Conservation (phyloP, 2,329 filamentous ascomycete genomes). For the Thermomyces lanuginosus region DNA sequence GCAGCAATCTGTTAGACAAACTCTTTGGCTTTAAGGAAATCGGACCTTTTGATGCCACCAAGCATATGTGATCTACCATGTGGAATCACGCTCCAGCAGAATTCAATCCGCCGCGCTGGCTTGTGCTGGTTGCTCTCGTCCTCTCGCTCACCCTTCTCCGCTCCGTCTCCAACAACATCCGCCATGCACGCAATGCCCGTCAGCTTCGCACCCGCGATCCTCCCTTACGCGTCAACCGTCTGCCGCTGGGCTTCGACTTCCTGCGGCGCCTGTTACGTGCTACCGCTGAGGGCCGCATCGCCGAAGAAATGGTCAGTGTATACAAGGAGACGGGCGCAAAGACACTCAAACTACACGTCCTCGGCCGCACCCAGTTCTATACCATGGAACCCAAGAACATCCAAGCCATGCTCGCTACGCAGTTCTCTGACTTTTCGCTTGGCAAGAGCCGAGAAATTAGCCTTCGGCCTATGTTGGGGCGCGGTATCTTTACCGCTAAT, state of each 20-base stretch:
- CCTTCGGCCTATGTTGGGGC: constrained; percentile 26
- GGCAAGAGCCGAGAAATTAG: constrained; percentile 56
- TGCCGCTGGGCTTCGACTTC: constrained; percentile 3
- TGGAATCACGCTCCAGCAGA: too few species aligned
- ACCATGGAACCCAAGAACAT: constrained; percentile 43
- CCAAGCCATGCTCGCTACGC: constrained; percentile 67
- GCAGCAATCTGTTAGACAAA: too few species aligned
- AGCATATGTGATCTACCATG: too few species aligned
- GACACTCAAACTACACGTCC: background rate
- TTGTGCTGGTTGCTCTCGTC: too few species aligned
- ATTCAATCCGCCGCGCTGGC: too few species aligned
- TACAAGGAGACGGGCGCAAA: constrained; percentile 2
- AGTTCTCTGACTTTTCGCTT: constrained; percentile 73
- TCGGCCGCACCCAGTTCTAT: constrained; percentile 2
- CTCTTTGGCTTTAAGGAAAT: too few species aligned
- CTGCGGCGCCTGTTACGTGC: constrained; percentile 2
- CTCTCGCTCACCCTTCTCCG: too few species aligned
- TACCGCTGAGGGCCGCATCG: too few species aligned
- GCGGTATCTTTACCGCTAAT: constrained; percentile 35
- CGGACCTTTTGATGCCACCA: too few species aligned
- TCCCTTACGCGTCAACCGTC: constrained; percentile 1
- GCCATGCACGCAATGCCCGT: constrained; percentile 2
- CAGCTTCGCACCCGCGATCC: constrained; percentile 1
- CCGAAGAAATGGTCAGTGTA: background rate
- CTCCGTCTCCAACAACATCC: too few species aligned